These are phyloP conservation scores for Trichosporon coremiiforme DNA, from an alignment of 1,284 basidiomycete species.

Conservation along the genomic window DNA sequence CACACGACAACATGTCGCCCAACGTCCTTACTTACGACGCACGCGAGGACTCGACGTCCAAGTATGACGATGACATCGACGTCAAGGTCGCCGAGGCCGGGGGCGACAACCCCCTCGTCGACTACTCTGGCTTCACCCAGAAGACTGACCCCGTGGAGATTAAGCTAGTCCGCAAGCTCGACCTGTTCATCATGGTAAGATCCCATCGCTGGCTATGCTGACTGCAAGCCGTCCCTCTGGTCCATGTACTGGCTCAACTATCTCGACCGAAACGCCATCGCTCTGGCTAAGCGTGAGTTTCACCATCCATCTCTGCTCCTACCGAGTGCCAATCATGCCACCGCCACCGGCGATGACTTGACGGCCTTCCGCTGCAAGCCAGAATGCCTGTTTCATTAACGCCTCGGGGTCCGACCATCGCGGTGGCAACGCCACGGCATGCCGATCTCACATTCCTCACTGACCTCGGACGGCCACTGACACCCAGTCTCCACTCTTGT, in stretches of 20 bases:
- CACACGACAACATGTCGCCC: neutral
- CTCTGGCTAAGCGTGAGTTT: conserved; percentile 35
- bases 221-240: conserved; percentile 28
- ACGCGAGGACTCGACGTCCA: neutral
- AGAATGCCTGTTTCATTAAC: too few species aligned
- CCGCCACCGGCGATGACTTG: neutral
- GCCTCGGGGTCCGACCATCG: neutral
- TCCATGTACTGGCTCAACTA: conserved; percentile 39
- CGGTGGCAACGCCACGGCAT: neutral
- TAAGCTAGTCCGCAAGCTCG: conserved; percentile 35
- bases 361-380: too few species aligned
- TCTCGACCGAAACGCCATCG: conserved; percentile 35
- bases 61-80: conserved; percentile 1
- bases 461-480: neutral
- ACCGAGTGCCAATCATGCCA: neutral
- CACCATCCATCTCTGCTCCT: too few species aligned
- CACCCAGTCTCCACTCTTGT: conserved; percentile 23
- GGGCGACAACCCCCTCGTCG: conserved; percentile 14
- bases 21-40: neutral
- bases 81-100: conserved; percentile 2
- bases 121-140: conserved; percentile 37
- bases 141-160: conserved; percentile 36
- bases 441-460: neutral
- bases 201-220: neutral
- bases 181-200: conserved; percentile 33